phyloP scores from a whole-genome alignment of 2,329 filamentous ascomycete genomes.

The Colletotrichum siamense region DNA sequence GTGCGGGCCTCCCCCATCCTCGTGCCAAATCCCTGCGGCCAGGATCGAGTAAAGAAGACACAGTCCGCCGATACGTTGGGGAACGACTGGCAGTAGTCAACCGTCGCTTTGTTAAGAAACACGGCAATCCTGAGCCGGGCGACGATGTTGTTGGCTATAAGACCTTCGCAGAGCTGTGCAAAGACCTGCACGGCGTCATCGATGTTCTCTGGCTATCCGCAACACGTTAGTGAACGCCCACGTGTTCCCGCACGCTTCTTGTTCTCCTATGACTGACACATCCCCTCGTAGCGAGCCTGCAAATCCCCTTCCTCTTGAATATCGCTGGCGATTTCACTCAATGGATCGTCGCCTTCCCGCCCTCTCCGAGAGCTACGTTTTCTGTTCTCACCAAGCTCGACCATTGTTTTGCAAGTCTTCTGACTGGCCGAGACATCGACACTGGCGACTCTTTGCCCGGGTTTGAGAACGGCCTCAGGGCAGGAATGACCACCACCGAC shows the following conservation, averaged over 20 bases:
- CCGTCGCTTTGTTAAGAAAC: conserved; percentile 67
- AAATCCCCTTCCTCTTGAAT: conserved; percentile 83
- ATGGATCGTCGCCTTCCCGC: conserved; percentile 75
- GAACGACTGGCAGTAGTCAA: conserved; percentile 57
- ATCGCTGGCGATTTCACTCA: conserved; percentile 75
- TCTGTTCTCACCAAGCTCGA: conserved; percentile 79
- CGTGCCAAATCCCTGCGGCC: conserved; percentile 56
- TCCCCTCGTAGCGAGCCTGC: conserved; percentile 68
- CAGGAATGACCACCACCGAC: conserved; percentile 78
- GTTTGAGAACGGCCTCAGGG: conserved; percentile 64
- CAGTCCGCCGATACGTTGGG: conserved; percentile 63
- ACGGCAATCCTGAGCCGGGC: conserved; percentile 47
- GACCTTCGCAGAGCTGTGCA: conserved; percentile 72
- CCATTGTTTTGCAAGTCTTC: conserved; percentile 78
- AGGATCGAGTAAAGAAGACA: conserved; percentile 65
- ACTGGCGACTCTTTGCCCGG: conserved; percentile 72
- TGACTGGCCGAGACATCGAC: conserved; percentile 71
- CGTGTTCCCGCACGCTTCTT: not conserved
- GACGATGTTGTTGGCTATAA: conserved; percentile 59
- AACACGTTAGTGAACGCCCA: conserved; percentile 69
- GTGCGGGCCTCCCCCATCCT: conserved; percentile 56
- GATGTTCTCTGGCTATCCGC: conserved; percentile 87
- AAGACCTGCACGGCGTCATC: conserved; percentile 75
- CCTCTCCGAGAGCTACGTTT: conserved; percentile 73
- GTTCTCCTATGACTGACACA: not conserved